phyloP scores from a whole-genome alignment of 129 eudicot species.

The Centaurea solstitialis region DNA sequence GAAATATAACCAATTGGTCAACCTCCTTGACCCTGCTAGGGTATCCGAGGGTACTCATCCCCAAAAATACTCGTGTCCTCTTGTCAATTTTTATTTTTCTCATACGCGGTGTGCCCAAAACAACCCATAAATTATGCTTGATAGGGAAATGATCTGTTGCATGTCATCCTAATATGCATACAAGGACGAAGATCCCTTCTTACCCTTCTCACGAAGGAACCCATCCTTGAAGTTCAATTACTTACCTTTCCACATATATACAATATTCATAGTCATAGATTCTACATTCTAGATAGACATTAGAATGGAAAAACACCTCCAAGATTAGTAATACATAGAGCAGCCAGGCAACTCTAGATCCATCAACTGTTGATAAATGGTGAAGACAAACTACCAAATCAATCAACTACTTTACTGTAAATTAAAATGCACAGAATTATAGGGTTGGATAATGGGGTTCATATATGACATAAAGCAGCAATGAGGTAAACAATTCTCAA shows the following conservation, averaged over 20 bases:
- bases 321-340: background rate
- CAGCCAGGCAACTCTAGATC: background rate
- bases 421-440: background rate
- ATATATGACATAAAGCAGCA: background rate
- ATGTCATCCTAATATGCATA: no score
- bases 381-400: constrained; percentile 7
- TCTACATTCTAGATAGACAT: background rate
- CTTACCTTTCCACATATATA: no score
- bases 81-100: no score
- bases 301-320: background rate
- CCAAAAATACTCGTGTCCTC: no score
- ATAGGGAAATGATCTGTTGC: no score
- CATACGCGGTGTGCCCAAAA: no score
- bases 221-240: no score
- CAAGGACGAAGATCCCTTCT: no score
- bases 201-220: no score
- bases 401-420: background rate
- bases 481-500: background rate
- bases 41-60: background rate
- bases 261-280: background rate
- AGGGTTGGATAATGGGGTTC: background rate
- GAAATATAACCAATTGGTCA: background rate
- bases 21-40: background rate
- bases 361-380: background rate
- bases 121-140: no score